Evolutionary conservation across 108 stramenopile species (phyloP).

Genomic region (Asterionellopsis glacialis): DNA sequence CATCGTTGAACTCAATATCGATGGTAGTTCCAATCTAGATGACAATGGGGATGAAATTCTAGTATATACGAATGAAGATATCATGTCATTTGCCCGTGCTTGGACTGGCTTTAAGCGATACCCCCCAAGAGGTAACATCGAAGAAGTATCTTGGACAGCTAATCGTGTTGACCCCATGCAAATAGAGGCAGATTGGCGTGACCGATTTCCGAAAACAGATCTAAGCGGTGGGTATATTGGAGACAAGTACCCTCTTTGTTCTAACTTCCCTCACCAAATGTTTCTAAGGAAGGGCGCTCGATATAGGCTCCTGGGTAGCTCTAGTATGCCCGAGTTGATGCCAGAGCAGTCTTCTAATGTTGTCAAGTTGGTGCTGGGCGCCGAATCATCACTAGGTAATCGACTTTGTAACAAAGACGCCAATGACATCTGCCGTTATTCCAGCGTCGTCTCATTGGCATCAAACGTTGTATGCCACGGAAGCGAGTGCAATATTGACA

Average conservation of each 20-base stretch:
- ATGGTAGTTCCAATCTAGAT: conserved; percentile 37
- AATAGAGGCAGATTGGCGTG: conserved; percentile 39
- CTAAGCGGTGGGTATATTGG: conserved; percentile 57
- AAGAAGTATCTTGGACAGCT: conserved; percentile 10
- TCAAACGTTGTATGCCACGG: conserved; percentile 36
- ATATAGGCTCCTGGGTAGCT: conserved; percentile 45
- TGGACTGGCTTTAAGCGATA: conserved; percentile 44
- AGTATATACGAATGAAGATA: conserved; percentile 43
- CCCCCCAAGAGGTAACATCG: conserved; percentile 23
- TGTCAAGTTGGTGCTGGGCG: too few relatives aligned
- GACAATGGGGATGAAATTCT: conserved; percentile 16
- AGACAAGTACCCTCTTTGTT: conserved; percentile 55
- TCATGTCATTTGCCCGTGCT: conserved; percentile 37
- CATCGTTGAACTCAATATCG: conserved; percentile 29
- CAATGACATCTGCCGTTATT: conserved; percentile 26
- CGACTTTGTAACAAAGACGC: conserved; percentile 33
- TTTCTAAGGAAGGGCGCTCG: conserved; percentile 54
- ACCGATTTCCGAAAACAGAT: conserved; percentile 64
- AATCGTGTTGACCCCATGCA: conserved; percentile 57
- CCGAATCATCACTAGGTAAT: too few relatives aligned
- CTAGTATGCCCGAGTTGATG: conserved; percentile 6
- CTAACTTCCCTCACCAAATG: conserved; percentile 36
- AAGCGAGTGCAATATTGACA: conserved; percentile 52
- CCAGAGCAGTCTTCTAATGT: not conserved
- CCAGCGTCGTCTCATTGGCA: conserved; percentile 27